Base-by-base conservation (phyloP, 2,329 filamentous ascomycete genomes). In the Penicillium sp. region DNA sequence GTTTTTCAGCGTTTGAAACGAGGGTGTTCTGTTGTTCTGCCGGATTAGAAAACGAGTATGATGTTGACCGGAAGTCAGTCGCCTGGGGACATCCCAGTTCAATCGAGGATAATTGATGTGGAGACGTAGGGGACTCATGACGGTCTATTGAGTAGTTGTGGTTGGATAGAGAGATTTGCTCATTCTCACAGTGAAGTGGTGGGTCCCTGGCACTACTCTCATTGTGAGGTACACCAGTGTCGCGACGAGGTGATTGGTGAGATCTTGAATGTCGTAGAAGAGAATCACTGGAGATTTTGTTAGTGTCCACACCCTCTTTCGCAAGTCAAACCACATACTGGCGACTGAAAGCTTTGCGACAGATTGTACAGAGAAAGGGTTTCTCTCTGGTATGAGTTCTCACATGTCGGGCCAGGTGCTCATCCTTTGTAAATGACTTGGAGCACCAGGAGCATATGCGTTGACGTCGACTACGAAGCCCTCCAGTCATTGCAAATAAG, bases 341-440 rank as follows among this genome's bases (percentile, higher is more conserved):
- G 46, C 68, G 64, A 54, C 60, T 64, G 49, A 68, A 71, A 3
- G 54, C 29, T 46, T 70, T 69, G 3, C 53, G 47, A 53, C 68
- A 71, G 1, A 58, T 47, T 26, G 50, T 49, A 51, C 69, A 71
- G 16, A 29, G 31, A 50, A 72, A 73, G 1, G 71, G 71, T 54
- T 68, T 73, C 52, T 73, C 70, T 44, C 68, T 70, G 1, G 69
- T 73, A 46, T 73, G 71, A 33, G 65, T 65, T 29, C 69, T 61
- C n/a, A 71, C 63, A 57, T 73, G 71, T 22, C 71, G 62, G 29
- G 69, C 61, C 10, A 72, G 65, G 57, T 73, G 71, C 31, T 73
- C 71, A 14, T 68, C 68, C 55, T 71, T 73, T 11, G 63, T 58
- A 44, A 73, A 73, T 1, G 59, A 61, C 21, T 60, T 54, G 9